A percentile compares a stretch with the other conserved stretches of the same genome.
Conservation (phyloP, 2,329 filamentous ascomycete species). For the Neofusicoccum umdonicola region DNA sequence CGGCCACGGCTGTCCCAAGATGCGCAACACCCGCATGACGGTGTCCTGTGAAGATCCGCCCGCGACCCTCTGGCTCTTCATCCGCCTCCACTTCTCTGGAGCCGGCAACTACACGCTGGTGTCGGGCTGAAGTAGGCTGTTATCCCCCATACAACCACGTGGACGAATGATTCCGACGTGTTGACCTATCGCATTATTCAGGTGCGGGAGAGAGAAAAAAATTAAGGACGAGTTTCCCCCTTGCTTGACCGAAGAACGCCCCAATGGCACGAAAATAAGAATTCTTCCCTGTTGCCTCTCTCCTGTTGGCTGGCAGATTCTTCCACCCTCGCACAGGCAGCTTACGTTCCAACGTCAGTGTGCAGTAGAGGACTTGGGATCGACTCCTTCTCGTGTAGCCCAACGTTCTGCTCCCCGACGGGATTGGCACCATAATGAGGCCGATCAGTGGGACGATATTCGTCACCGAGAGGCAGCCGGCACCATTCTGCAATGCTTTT, state of each 20-base stretch:
- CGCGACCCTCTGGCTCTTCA: neutral
- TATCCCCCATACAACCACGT: neutral
- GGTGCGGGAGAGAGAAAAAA: neutral
- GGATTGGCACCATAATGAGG: neutral
- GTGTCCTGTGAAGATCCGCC: neutral
- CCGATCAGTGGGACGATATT: neutral
- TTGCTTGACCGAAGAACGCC: neutral
- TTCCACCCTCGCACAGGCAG: neutral
- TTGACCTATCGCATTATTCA: slow-evolving; percentile 8
- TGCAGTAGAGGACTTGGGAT: neutral
- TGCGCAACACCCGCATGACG: neutral
- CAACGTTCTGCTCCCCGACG: neutral
- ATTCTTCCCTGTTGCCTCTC: neutral
- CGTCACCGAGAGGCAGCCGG: neutral
- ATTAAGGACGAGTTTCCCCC: no score
- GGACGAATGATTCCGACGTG: neutral
- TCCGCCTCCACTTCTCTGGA: slow-evolving; percentile 2
- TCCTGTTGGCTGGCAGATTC: neutral
- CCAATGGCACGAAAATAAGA: neutral
- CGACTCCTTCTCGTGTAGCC: neutral
- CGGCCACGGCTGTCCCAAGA: neutral
- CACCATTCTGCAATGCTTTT: neutral
- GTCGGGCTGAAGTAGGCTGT: neutral
- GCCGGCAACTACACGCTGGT: slow-evolving; percentile 3
- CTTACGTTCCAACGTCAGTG: slow-evolving; percentile 1